phyloP scores from a whole-genome alignment of 176 grass and related monocot genomes.

The Carex scoparia region DNA sequence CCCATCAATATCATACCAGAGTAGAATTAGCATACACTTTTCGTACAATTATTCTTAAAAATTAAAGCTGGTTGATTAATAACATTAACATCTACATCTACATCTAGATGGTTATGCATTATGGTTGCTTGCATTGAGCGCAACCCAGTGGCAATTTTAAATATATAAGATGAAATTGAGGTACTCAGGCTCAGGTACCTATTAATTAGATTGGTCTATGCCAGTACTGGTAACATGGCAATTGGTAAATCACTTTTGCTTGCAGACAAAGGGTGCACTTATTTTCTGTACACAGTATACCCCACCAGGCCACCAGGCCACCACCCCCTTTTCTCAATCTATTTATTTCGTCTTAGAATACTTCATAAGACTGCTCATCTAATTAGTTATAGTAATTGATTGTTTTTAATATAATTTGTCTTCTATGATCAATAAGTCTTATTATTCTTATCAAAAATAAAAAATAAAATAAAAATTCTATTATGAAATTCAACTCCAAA shows the following conservation, averaged over 20 bases:
- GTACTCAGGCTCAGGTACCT: background rate
- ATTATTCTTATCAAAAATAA: no score
- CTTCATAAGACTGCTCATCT: no score
- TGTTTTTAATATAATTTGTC: no score
- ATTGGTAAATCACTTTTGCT: background rate
- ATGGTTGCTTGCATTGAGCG: constrained; percentile 5
- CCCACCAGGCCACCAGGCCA: background rate
- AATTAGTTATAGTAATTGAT: no score
- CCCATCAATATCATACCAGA: background rate
- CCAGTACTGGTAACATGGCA: background rate
- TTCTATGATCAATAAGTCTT: no score
- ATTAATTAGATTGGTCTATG: background rate
- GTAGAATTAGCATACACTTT: background rate
- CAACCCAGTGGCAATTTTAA: background rate
- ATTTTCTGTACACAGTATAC: background rate
- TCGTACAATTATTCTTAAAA: background rate
- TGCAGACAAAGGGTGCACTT: constrained; percentile 7
- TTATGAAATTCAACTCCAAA: no score
- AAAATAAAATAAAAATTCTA: no score
- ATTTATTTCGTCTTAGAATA: no score
- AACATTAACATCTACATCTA: background rate
- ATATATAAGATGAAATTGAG: background rate
- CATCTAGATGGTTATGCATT: background rate
- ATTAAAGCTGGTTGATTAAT: background rate
- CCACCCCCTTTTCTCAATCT: background rate